Conservation (phyloP, 1,139 yeast species). For the Wickerhamomyces sp. region DNA sequence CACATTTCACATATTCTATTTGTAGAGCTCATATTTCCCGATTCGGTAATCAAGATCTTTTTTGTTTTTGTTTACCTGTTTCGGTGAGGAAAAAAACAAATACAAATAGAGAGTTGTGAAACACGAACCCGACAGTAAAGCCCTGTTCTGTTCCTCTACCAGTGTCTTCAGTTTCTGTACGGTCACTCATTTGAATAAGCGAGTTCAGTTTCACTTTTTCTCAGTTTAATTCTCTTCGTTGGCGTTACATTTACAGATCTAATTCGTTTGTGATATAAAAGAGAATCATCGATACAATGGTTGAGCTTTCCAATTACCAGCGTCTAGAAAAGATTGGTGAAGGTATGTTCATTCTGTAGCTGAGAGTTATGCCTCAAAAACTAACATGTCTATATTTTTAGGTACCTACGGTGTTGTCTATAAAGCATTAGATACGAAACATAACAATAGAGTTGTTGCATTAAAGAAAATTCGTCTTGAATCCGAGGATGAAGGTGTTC, state of each 20-base stretch:
- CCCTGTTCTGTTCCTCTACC: no score
- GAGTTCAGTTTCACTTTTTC: no score
- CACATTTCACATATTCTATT: background rate
- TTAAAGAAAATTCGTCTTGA: slow-evolving; percentile 91
- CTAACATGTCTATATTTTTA: slow-evolving; percentile 14
- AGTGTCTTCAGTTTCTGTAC: no score
- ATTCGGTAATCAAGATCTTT: slow-evolving; percentile 8
- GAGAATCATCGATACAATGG: no score
- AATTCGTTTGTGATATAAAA: no score
- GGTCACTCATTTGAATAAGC: no score
- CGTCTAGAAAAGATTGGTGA: slow-evolving; percentile 97
- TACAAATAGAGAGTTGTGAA: background rate
- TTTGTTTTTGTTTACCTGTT: slow-evolving; percentile 15
- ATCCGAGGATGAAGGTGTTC: slow-evolving; percentile 98
- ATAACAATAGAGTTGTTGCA: slow-evolving; percentile 90
- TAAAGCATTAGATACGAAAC: slow-evolving; percentile 86
- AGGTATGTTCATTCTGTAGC: slow-evolving; percentile 39
- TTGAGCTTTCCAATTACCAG: slow-evolving; percentile 84
- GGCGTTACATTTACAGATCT: no score
- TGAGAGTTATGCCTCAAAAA: background rate
- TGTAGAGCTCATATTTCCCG: slow-evolving; percentile 1
- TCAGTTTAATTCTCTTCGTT: no score
- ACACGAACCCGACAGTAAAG: no score
- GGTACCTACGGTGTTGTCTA: slow-evolving; percentile 97
- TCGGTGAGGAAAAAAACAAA: slow-evolving; percentile 2